These are phyloP conservation scores for Nelumbo lutea DNA, from an alignment of 164 flowering plant genomes.

Conservation along the genomic window DNA sequence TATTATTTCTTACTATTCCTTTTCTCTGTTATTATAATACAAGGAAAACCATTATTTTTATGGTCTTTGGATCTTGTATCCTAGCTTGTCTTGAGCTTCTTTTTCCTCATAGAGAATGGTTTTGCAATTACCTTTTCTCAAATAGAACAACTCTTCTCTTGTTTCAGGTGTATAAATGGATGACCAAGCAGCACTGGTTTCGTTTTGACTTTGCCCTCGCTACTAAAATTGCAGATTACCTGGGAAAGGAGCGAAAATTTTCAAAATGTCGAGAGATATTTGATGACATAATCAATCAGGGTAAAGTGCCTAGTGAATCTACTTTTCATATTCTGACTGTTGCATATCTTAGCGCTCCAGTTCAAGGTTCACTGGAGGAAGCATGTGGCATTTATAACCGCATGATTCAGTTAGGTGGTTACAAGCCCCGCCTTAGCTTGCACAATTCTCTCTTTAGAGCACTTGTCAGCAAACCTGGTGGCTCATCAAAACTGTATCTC, in stretches of 20 bases:
- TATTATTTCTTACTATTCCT: neutral
- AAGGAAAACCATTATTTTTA: neutral
- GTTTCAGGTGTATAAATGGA: slow-evolving; percentile 90
- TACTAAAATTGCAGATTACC: slow-evolving; percentile 79
- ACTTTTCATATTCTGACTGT: slow-evolving; percentile 79
- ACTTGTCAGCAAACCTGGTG: slow-evolving; percentile 62
- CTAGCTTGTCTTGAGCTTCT: neutral
- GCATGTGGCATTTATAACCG: slow-evolving; percentile 83
- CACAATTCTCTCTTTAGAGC: slow-evolving; percentile 86
- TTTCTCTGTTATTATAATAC: neutral
- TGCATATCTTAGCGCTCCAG: slow-evolving; percentile 72
- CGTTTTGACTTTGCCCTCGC: slow-evolving; percentile 83
- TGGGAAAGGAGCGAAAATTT: slow-evolving; percentile 83
- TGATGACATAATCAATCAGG: slow-evolving; percentile 78
- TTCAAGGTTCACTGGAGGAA: slow-evolving; percentile 70
- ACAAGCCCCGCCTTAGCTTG: slow-evolving; percentile 72
- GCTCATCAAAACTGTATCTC: slow-evolving; percentile 51
- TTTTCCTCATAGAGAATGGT: neutral
- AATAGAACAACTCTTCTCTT: neutral
- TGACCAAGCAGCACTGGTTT: slow-evolving; percentile 82
- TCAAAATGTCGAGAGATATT: slow-evolving; percentile 80
- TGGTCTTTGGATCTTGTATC: neutral
- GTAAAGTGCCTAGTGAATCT: slow-evolving; percentile 78
- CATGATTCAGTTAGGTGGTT: slow-evolving; percentile 91
- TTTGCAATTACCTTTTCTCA: neutral